Conservation (phyloP, 202 grass and related monocot genomes). For the Brachypodium distachyon region DNA sequence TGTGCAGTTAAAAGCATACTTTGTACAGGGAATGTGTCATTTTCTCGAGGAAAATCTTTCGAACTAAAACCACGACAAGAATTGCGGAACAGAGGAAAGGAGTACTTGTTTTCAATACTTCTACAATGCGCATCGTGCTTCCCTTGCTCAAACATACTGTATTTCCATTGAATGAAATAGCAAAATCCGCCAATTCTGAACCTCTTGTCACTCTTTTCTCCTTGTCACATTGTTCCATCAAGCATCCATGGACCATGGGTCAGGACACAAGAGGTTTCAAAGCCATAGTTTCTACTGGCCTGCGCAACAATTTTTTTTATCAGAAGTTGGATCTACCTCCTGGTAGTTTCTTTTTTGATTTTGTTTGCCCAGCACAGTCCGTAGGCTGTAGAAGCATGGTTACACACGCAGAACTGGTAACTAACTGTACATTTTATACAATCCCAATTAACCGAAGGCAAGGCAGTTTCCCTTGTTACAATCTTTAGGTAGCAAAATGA, state of each 20-base stretch:
- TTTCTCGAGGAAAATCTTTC: not conserved
- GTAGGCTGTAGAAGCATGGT: not conserved
- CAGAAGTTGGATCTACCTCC: not conserved
- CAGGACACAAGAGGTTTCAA: not conserved
- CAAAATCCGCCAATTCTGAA: not conserved
- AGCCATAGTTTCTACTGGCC: not conserved
- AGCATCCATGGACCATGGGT: too few species aligned
- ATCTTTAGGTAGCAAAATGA: not conserved
- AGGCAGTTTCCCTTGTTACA: not conserved
- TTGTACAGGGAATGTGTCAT: not conserved
- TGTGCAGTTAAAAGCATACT: not conserved
- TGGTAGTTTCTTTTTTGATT: not conserved
- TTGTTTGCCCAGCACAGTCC: not conserved
- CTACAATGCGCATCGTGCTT: not conserved
- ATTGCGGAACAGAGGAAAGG: too few species aligned
- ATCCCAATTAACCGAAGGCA: not conserved
- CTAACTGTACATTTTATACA: slow-evolving; percentile 18
- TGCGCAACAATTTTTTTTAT: not conserved
- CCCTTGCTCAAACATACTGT: not conserved
- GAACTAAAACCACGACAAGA: too few species aligned
- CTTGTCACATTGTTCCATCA: not conserved
- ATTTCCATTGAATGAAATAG: not conserved
- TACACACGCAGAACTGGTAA: slow-evolving; percentile 17
- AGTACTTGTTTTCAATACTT: not conserved
- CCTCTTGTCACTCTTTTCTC: not conserved